Evolutionary conservation across 371 early-diverging fungal species (phyloP).

Genomic region (Lichtheimia ornata): DNA sequence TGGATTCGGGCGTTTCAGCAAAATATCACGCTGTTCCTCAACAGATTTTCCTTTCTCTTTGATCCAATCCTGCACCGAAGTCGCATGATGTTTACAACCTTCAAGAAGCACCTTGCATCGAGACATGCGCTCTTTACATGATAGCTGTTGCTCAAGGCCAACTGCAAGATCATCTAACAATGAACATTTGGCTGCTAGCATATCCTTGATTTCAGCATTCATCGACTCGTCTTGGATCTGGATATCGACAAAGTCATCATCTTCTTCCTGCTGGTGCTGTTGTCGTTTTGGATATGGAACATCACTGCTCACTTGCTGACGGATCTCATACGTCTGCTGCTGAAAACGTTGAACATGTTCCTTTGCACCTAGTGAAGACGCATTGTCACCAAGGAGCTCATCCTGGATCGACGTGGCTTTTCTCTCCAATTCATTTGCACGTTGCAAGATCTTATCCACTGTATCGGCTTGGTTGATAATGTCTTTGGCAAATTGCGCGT

Average conservation of each 20-base stretch:
- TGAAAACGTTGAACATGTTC: conserved; percentile 31
- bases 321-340: not conserved
- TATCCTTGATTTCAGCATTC: conserved; percentile 38
- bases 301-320: not conserved
- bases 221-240: conserved; percentile 35
- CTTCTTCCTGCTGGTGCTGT: not conserved
- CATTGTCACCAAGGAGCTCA: conserved; percentile 12
- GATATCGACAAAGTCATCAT: not conserved
- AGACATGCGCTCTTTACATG: conserved; percentile 36
- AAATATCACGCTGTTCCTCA: conserved; percentile 12
- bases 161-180: conserved; percentile 31
- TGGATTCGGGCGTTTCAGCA: conserved; percentile 11
- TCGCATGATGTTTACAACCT: conserved; percentile 29
- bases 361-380: no score
- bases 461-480: conserved; percentile 26
- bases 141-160: conserved; percentile 26
- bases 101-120: conserved; percentile 31
- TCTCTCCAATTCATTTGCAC: conserved; percentile 26
- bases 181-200: conserved; percentile 19
- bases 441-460: conserved; percentile 19
- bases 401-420: conserved; percentile 32
- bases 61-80: conserved; percentile 35
- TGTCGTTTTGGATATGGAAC: conserved; percentile 13
- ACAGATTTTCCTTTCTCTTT: not conserved
- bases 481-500: conserved; percentile 22